Evolutionary conservation across 352 stramenopile genomes (phyloP).

Genomic region (Phytophthora pluvialis): DNA sequence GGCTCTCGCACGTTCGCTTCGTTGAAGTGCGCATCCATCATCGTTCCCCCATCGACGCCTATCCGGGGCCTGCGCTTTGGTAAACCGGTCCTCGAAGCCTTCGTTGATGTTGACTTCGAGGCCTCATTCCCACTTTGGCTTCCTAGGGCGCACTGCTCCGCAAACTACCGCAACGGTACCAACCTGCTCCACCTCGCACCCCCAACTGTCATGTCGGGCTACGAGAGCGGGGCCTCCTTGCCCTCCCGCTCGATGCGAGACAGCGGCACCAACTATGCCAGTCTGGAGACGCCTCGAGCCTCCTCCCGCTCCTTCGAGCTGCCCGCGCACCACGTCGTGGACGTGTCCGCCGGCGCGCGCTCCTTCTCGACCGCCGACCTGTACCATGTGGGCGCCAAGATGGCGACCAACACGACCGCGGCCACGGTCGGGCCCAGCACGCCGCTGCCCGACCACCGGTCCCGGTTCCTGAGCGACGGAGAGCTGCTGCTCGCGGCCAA

Average conservation of each 20-base stretch:
- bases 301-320: slow-evolving; percentile 27
- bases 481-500: slow-evolving; percentile 64
- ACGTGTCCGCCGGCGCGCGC: slow-evolving; percentile 29
- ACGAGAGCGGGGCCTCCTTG: slow-evolving; percentile 39
- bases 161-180: not conserved
- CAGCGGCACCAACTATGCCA: slow-evolving; percentile 24
- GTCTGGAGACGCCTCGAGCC: slow-evolving; percentile 34
- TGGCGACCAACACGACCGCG: slow-evolving; percentile 36
- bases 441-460: slow-evolving; percentile 46
- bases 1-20: slow-evolving; percentile 30
- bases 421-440: slow-evolving; percentile 15
- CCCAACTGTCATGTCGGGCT: slow-evolving; percentile 36
- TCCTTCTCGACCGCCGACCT: slow-evolving; percentile 42
- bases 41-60: slow-evolving; percentile 6
- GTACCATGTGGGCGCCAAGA: slow-evolving; percentile 35
- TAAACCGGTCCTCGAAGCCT: slow-evolving; percentile 1
- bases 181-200: not conserved
- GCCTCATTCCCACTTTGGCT: slow-evolving; percentile 38
- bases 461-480: slow-evolving; percentile 66
- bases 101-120: slow-evolving; percentile 13
- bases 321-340: slow-evolving; percentile 29
- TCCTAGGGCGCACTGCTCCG: slow-evolving; percentile 25
- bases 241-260: slow-evolving; percentile 39
- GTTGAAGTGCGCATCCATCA: slow-evolving; percentile 42
- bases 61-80: slow-evolving; percentile 8